phyloP scores from a whole-genome alignment of 2,329 filamentous ascomycete species.

The Cytospora piceae region DNA sequence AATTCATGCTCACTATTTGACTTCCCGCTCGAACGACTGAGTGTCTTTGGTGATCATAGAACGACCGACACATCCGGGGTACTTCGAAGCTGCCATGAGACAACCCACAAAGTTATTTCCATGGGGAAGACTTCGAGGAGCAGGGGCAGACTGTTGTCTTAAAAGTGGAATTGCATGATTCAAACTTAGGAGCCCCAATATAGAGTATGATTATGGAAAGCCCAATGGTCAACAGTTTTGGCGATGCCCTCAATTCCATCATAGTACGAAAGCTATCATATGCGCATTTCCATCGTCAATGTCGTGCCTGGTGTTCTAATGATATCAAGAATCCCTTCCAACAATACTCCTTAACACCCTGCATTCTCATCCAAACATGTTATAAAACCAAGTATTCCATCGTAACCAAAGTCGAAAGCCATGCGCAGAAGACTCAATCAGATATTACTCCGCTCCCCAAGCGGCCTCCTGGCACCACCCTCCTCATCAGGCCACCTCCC shows the following conservation, averaged over 20 bases:
- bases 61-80: no score
- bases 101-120: no score
- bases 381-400: not conserved
- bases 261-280: not conserved
- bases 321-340: not conserved
- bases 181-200: not conserved
- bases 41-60: no score
- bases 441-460: slow-evolving; percentile 49
- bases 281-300: not conserved
- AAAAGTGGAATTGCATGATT: no score
- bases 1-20: no score
- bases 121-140: no score
- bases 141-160: no score
- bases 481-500: slow-evolving; percentile 70
- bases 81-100: no score
- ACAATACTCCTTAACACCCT: slow-evolving; percentile 25
- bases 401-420: not conserved
- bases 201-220: not conserved
- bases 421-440: slow-evolving; percentile 30
- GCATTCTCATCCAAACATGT: slow-evolving; percentile 5
- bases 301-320: not conserved
- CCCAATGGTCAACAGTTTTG: not conserved
- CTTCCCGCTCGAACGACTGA: no score
- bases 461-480: slow-evolving; percentile 54
- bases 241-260: not conserved